These are phyloP conservation scores for Alternaria rosae DNA, from an alignment of 2,329 filamentous ascomycete genomes.

Conservation along the genomic window DNA sequence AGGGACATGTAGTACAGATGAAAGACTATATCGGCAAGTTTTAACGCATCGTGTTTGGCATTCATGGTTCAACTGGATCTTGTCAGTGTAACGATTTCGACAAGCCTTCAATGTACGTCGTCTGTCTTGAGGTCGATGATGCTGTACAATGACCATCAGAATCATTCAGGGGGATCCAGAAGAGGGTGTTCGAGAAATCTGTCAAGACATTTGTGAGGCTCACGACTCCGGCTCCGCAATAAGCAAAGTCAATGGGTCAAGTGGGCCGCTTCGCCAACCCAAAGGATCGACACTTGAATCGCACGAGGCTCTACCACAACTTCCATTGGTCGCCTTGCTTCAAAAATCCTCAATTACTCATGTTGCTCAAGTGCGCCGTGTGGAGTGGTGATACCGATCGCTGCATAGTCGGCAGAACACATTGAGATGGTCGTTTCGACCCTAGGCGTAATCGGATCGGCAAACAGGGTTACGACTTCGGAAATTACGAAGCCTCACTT, in stretches of 20 bases:
- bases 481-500: slow-evolving; percentile 1
- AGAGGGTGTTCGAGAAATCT: neutral
- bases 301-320: neutral
- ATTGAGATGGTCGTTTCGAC: neutral
- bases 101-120: neutral
- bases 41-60: neutral
- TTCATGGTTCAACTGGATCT: neutral
- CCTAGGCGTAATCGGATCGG: neutral
- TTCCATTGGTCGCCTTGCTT: neutral
- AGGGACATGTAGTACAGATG: neutral
- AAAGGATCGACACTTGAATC: neutral
- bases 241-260: neutral
- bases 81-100: neutral
- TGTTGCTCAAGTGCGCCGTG: neutral
- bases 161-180: neutral
- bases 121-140: neutral
- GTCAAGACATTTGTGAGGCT: neutral
- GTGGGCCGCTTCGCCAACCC: neutral
- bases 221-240: neutral
- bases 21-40: neutral
- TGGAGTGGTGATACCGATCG: neutral
- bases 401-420: neutral
- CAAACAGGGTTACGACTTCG: neutral
- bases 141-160: too few species aligned
- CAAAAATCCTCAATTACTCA: neutral